Evolutionary conservation across 2,329 filamentous ascomycete species (phyloP).

Genomic region (Aspergillus sp.): DNA sequence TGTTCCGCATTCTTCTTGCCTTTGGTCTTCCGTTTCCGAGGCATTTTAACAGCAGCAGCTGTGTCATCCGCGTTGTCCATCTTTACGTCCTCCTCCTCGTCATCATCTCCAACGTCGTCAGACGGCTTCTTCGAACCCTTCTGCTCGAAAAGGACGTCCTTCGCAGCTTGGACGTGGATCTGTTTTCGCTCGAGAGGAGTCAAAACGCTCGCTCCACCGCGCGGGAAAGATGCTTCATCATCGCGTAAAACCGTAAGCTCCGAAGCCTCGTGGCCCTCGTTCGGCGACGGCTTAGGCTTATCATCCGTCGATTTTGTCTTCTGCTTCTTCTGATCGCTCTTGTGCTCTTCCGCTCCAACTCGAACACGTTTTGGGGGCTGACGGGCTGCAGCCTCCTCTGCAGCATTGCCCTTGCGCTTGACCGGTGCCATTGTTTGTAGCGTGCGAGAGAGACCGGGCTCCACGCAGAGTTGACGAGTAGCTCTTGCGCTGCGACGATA

Average conservation of each 20-base stretch:
- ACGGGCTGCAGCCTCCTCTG: constrained; percentile 25
- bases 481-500: constrained; percentile 14
- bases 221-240: constrained; percentile 83
- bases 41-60: constrained; percentile 27
- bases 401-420: constrained; percentile 37
- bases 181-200: constrained; percentile 94
- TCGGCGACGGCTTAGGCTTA: constrained; percentile 9
- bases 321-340: constrained; percentile 26
- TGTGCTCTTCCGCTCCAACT: constrained; percentile 26
- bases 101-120: constrained; percentile 44
- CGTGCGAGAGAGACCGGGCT: constrained; percentile 16
- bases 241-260: constrained; percentile 47
- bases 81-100: constrained; percentile 49
- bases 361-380: constrained; percentile 34
- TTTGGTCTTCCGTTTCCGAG: constrained; percentile 31
- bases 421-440: constrained; percentile 33
- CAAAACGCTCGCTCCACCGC: constrained; percentile 81
- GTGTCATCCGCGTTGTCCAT: constrained; percentile 39
- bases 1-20: constrained; percentile 45
- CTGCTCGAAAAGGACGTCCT: constrained; percentile 85
- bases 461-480: constrained; percentile 16
- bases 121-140: constrained; percentile 47
- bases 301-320: constrained; percentile 10
- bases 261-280: constrained; percentile 20
- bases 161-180: constrained; percentile 85